Evolutionary conservation across 2,329 filamentous ascomycete species (phyloP).

Genomic region (Sordariomycetes sp.): DNA sequence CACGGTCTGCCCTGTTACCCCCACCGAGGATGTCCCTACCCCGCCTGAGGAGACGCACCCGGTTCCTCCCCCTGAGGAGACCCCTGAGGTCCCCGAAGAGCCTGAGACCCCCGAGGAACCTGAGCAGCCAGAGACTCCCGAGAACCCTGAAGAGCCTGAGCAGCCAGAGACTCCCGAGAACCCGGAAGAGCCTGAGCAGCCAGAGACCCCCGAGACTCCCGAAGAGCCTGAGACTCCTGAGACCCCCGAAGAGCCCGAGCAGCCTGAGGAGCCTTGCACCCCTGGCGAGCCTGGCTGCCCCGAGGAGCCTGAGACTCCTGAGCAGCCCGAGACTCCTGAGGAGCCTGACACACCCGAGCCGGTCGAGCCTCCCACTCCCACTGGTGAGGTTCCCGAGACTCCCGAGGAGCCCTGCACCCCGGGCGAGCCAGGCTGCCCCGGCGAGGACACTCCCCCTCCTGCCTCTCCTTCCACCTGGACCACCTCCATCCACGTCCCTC

Average conservation of each 20-base stretch:
- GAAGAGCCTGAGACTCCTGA: not conserved
- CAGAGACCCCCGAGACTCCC: not conserved
- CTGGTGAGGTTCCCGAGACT: not conserved
- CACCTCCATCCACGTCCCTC: slow-evolving; percentile 1
- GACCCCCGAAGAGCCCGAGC: not conserved
- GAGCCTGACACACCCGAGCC: not conserved
- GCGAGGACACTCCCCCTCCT: not conserved
- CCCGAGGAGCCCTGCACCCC: slow-evolving; percentile 1
- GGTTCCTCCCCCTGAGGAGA: slow-evolving; percentile 5
- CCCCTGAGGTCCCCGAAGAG: not conserved
- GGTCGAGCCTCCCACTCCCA: not conserved
- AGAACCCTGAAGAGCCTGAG: not conserved
- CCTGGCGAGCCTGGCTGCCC: slow-evolving; percentile 1
- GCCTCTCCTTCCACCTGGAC: not conserved
- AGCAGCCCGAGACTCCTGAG: slow-evolving; percentile 2
- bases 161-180: not conserved
- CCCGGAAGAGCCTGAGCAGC: not conserved
- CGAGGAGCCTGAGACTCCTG: not conserved
- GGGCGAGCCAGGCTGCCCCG: not conserved
- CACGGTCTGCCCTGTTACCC: slow-evolving; percentile 7
- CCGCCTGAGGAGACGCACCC: too few relatives aligned
- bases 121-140: not conserved
- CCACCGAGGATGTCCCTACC: slow-evolving; percentile 1
- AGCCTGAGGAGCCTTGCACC: not conserved
- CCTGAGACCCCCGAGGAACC: not conserved